Evolutionary conservation across 2,329 filamentous ascomycete species (phyloP), one percentile per base, ranked within the genome.

Genomic region (Exophiala alcalophila): DNA sequence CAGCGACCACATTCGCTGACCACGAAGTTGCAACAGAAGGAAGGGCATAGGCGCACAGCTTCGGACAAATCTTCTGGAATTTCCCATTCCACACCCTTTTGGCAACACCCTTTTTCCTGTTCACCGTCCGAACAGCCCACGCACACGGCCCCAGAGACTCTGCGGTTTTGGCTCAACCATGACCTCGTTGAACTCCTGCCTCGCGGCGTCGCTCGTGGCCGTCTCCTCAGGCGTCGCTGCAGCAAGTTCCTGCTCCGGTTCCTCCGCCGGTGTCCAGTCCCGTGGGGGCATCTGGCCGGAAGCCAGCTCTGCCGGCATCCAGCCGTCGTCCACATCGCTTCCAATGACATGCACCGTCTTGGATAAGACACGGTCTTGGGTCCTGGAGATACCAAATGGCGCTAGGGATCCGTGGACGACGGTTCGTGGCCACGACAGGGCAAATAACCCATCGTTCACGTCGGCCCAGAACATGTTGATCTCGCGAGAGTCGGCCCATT

Each of bases 391-490:
- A 10, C 45, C 45, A 24, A 48, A 61, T 19, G 58, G 58, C 25
- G 65, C 60, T 49, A 73, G 50, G 40, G 64, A 60, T 40, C 64
- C 68, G 47, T 73, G 70, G 5, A 60, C 53, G 31, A 72, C 68
- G 19, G 53, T 60, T n/a, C 58, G 55, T 8, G 68, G 67, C 70
- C 70, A 73, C 4, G 54, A 41, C 42, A 62, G 53, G 5, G 70
- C 69, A 62, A 84, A 80, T 46, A 57, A 59, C 19, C 67, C 67
- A 56, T 71, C 66, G 35, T 68, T 61, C 21, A 70, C 29, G 55
- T 73, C 67, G 11, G 60, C 62, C 70, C 70, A 73, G 40, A 67
- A 61, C 25, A 72, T 62, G 54, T 67, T 67, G 20, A 72, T 64
- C n/a, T 61, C 47, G 8, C 60, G 50, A 9, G 56, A 40, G 37